Base-by-base conservation (phyloP, 495 filamentous ascomycete genomes). In the Haplographium delicatum region DNA sequence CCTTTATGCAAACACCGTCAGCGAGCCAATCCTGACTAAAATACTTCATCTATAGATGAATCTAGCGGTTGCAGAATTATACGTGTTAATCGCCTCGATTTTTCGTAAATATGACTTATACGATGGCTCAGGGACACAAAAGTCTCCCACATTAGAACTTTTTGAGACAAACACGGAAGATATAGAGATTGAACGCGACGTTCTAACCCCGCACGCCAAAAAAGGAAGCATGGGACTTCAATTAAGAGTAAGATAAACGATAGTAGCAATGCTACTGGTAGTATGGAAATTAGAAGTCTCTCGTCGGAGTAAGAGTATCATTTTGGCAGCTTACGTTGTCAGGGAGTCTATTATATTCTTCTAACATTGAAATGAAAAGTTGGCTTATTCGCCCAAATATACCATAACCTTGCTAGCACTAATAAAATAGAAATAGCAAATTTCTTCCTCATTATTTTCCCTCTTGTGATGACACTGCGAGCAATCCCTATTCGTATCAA, bases 11-110 rank as follows among this genome's bases (percentile, higher is more conserved):
- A 6, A 11, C n/a, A n/a, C n/a, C n/a, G n/a, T n/a, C n/a, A 5
- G 3, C 18, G 33, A 11, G 13, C 13, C 33, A 4, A 35, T 7
- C 9, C 28, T 24, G 4, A 10, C 31, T 47, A 18, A 47, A 11
- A 23, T 1, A 35, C 4, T 2, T n/a, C n/a, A n/a, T n/a, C 4
- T 7, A 16, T 73, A 73, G 7, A 75, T 73, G 33, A 69, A 73
- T 20, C n/a, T 43, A 16, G 72, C 72, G 0, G 68, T 66, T 45
- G 65, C 70, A 6, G 69, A 72, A 54, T 19, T 73, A 1, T 73
- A 67, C 40, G 34, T 72, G 11, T 51, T 58, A 0, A 20, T 74
- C 7, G 68, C 70, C 2, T 51, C 47, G 0, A 34, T 76, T 0
- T 47, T 71, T 9, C 54, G 68, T 0, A 60, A 55, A 1, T 76